Evolutionary conservation across 2,329 filamentous ascomycete species (phyloP), one percentile per base, ranked within the genome.

Genomic region (Hypoxylon sp.): DNA sequence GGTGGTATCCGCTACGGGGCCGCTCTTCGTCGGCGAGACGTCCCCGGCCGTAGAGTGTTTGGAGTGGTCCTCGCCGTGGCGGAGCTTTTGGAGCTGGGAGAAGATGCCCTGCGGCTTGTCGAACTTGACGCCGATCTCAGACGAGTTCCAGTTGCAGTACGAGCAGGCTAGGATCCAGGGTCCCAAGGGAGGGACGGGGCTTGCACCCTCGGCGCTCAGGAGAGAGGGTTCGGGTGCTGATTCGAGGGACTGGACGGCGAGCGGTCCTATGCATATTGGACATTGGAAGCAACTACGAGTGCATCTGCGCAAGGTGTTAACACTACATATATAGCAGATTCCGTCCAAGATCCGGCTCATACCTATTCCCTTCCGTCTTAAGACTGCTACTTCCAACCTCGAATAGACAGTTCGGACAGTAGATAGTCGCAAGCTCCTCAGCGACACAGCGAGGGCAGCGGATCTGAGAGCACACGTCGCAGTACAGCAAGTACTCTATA

Each of bases 241-340:
- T 57, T 93, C 91, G 64, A 94, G 80, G 18, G 89, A 88, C 55
- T 89, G 91, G 54, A 96, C 89, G 18, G 89, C 85, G 40, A 98
- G 85, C 11, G 93, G 91, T 0, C 93, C 89, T 26, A 92, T 89
- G 78, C 96, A 99, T 68, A 94, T 83, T 0, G 96, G 96, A 73
- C 96, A 99, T 76, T 96, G 93, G 82, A 96, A 98, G 79, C 96
- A 99, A 76, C 94, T 97, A 70, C 96, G 87, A 16, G 93, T 95
- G 77, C 96, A 97, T 76, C 93, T 95, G 66, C 26, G 45, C 30
- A 9, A 12, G 8, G 32, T 53, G 46, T 67, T 56, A 66, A 42
- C 16, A 22, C 12, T 55, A 18, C 5, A n/a, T 18, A 2, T 36
- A 40, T n/a, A 14, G 20, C 1, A 7, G 18, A 30, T 14, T n/a